Base-by-base conservation (phyloP, 2,329 filamentous ascomycete species). In the Grosmannia huntii region DNA sequence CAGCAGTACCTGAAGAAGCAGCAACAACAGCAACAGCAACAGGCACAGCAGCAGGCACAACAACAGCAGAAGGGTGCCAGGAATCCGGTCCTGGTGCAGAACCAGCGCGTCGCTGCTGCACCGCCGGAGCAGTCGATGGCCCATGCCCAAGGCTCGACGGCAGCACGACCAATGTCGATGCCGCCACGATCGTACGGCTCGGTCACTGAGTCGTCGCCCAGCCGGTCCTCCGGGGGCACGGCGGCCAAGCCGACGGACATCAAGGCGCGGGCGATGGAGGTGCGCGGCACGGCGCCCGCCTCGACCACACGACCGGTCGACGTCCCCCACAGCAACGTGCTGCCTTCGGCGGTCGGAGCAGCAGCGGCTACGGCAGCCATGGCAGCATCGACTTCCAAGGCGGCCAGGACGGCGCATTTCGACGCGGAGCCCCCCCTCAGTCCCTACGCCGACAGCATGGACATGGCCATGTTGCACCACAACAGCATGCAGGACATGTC, bases 401-500 rank as follows among this genome's bases (percentile, higher is more conserved):
- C 9, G 11, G 16, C 51, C 16, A 9, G n/a, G 21, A 16, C 52
- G n/a, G 33, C 52, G 28, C 27, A 7, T 4, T 52, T 44, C 64
- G 60, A 62, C 64, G 64, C 63, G 10, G 60, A 59, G 64, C 69
- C 66, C 56, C 62, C 68, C 58, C 65, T 70, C 33, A 62, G 61
- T 38, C 61, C 65, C 61, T 71, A 61, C 25, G 65, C 68, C 53
- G 69, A 73, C 63, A 68, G 68, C 55, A 60, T 66, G 62, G 75
- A 80, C 52, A 65, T 71, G 33, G 70, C 73, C 48, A 71, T 78
- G 61, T 68, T 78, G 55, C 72, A 76, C 58, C 78, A 78, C 62
- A 79, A 72, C 70, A 85, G 82, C 66, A 70, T 85, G 63, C 83
- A 82, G 63, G 81, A 83, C 64, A 79, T 85, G 74, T 77, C 78